These are phyloP conservation scores for Microbotryum lychnidis-dioicae DNA, from an alignment of 1,284 basidiomycete genomes.

Conservation along the genomic window DNA sequence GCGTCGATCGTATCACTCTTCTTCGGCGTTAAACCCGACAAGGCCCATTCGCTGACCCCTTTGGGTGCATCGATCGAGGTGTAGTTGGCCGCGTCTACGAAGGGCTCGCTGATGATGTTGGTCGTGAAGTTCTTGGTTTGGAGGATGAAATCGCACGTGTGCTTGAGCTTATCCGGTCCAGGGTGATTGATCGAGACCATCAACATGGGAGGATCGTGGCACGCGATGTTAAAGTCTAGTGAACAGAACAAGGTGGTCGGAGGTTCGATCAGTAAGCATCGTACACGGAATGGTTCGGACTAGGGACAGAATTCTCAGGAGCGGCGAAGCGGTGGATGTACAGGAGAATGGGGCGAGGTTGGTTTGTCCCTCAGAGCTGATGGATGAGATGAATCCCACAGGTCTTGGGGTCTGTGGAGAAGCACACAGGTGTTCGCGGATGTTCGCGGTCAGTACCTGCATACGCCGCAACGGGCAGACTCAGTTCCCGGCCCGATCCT, in stretches of 20 bases:
- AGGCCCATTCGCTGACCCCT: slow-evolving; percentile 59
- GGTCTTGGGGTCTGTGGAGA: slow-evolving; percentile 51
- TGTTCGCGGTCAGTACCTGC: background rate
- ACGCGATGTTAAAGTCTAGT: slow-evolving; percentile 41
- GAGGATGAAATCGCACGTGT: slow-evolving; percentile 61
- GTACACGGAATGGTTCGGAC: slow-evolving; percentile 29
- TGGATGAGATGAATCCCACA: slow-evolving; percentile 62
- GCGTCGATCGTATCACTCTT: slow-evolving; percentile 57
- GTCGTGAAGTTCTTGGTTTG: slow-evolving; percentile 62
- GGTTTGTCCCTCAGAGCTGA: slow-evolving; percentile 50
- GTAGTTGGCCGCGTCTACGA: slow-evolving; percentile 62
- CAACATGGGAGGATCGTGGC: slow-evolving; percentile 58
- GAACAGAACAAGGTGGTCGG: background rate
- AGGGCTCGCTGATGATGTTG: slow-evolving; percentile 55
- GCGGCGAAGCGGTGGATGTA: slow-evolving; percentile 30
- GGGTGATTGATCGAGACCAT: slow-evolving; percentile 52
- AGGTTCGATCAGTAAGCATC: slow-evolving; percentile 36
- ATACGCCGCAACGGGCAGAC: no score
- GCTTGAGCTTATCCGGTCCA: slow-evolving; percentile 47
- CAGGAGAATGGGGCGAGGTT: slow-evolving; percentile 57
- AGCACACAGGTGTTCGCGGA: background rate
- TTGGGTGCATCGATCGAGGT: slow-evolving; percentile 59
- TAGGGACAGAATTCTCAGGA: slow-evolving; percentile 35
- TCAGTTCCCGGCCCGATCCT: no score
- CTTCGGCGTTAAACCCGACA: slow-evolving; percentile 60